Evolutionary conservation across 305 asterid genomes (phyloP).

Genomic region (Fraxinus xanthoxyloides): DNA sequence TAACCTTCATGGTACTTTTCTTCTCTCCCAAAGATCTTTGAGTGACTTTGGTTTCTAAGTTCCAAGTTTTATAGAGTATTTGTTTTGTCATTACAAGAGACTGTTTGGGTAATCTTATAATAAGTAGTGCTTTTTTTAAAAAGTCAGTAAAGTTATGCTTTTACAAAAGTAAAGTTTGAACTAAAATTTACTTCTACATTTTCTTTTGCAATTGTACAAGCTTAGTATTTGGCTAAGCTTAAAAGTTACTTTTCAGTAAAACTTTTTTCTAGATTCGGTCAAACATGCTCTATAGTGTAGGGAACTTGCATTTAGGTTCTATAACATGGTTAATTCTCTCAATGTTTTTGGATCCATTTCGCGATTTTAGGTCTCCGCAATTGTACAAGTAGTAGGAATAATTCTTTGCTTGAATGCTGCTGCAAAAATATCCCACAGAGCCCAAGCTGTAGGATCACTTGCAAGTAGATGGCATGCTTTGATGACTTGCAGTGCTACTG

Average conservation of each 20-base stretch:
- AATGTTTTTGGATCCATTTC: background rate
- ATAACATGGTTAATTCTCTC: background rate
- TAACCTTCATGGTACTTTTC: background rate
- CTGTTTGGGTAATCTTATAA: background rate
- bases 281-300: background rate
- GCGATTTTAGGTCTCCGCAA: conserved; percentile 51
- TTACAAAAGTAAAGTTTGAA: background rate
- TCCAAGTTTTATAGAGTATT: background rate
- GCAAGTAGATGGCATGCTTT: conserved; percentile 84
- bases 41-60: conserved; percentile 10
- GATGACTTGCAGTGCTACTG: conserved; percentile 55
- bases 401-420: conserved; percentile 80
- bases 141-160: background rate
- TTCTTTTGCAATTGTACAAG: background rate
- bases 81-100: background rate
- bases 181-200: background rate
- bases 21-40: background rate
- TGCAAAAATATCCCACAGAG: conserved; percentile 85
- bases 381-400: conserved; percentile 72
- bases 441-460: conserved; percentile 73
- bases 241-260: background rate
- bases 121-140: background rate
- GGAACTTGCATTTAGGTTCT: background rate
- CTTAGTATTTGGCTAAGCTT: background rate
- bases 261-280: background rate